These are phyloP conservation scores for Gamarada debralockiae DNA, from an alignment of 495 filamentous ascomycete species.

Conservation along the genomic window DNA sequence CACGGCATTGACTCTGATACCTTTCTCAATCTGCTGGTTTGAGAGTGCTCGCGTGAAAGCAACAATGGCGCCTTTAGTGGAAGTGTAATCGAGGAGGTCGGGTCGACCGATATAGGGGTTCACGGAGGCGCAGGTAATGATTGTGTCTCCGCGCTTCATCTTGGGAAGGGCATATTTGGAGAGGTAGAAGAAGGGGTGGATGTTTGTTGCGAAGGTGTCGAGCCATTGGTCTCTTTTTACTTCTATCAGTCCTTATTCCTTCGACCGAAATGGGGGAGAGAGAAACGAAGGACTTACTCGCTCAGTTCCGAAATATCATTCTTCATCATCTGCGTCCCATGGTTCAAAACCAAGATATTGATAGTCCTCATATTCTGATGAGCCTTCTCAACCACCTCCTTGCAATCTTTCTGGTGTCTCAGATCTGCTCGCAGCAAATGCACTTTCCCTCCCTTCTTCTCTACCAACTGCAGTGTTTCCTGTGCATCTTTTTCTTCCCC, in stretches of 20 bases:
- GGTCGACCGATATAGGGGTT: constrained; percentile 81
- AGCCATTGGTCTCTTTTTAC: constrained; percentile 61
- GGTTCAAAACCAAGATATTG: constrained; percentile 80
- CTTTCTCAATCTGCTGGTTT: constrained; percentile 67
- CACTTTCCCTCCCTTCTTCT: constrained; percentile 60
- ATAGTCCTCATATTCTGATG: constrained; percentile 61
- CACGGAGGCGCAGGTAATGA: constrained; percentile 80
- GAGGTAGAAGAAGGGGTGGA: constrained; percentile 71
- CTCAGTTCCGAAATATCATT: constrained; percentile 67
- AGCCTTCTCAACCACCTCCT: constrained; percentile 63
- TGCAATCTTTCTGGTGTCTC: constrained; percentile 59
- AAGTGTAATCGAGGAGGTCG: constrained; percentile 82
- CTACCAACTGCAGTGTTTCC: constrained; percentile 62
- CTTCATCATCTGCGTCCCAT: constrained; percentile 70
- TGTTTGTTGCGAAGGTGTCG: constrained; percentile 70
- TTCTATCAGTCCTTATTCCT: constrained; percentile 7
- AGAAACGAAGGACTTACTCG: constrained; percentile 44
- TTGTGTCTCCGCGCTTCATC: constrained; percentile 70
- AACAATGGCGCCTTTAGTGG: constrained; percentile 79
- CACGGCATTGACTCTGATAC: constrained; percentile 78
- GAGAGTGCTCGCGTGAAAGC: constrained; percentile 76
- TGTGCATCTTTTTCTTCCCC: constrained; percentile 75
- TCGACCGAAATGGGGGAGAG: constrained; percentile 1
- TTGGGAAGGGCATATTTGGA: constrained; percentile 75
- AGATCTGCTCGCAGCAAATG: constrained; percentile 59